Conservation (phyloP, 129 eudicot species). For the Flaveria robusta region DNA sequence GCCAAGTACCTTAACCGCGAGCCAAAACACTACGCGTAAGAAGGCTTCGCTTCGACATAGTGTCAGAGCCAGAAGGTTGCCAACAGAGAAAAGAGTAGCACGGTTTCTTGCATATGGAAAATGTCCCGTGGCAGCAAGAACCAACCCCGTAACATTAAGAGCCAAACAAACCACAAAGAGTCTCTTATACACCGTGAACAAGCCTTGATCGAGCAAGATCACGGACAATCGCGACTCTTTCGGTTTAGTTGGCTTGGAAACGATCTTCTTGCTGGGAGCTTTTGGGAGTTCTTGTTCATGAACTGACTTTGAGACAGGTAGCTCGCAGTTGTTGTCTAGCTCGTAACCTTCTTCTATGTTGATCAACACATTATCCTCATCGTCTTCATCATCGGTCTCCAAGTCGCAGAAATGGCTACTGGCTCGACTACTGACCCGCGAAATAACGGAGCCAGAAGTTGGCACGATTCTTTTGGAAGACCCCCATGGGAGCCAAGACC, state of each 20-base stretch:
- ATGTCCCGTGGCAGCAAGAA: conserved; percentile 54
- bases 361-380: conserved; percentile 26
- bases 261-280: conserved; percentile 28
- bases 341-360: conserved; percentile 54
- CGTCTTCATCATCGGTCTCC: conserved; percentile 44
- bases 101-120: conserved; percentile 55
- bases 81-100: conserved; percentile 59
- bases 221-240: conserved; percentile 56
- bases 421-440: conserved; percentile 47
- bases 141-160: conserved; percentile 49
- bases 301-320: conserved; percentile 11
- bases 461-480: conserved; percentile 46
- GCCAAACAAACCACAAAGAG: conserved; percentile 52
- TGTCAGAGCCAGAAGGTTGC: conserved; percentile 57
- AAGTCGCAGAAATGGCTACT: conserved; percentile 77
- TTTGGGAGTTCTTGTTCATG: conserved; percentile 25
- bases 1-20: conserved; percentile 56
- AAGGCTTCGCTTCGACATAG: conserved; percentile 71
- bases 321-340: conserved; percentile 10
- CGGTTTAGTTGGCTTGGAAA: conserved; percentile 24
- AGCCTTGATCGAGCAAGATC: conserved; percentile 74
- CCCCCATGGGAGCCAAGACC: conserved; percentile 54
- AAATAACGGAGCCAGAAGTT: conserved; percentile 25
- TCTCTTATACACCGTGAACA: conserved; percentile 70
- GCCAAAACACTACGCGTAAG: conserved; percentile 60